Evolutionary conservation across 495 filamentous ascomycete genomes (phyloP), one percentile per base, ranked within the genome.

Genomic region (Penicillium odoratum): DNA sequence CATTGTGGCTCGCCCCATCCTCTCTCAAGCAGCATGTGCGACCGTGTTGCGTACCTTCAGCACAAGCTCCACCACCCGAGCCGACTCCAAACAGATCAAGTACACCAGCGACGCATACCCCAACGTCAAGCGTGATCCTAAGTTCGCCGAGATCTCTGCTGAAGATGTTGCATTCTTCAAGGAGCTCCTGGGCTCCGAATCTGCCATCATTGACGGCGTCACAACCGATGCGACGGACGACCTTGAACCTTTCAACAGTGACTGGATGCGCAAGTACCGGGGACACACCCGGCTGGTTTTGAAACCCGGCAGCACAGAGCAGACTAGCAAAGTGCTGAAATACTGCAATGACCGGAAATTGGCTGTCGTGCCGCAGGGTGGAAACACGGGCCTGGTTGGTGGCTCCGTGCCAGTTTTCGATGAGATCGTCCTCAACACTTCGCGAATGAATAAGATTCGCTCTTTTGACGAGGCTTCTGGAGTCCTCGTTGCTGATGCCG

Each of bases 261-360:
- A 98, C 77, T 98, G 94, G 94, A 98, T 98, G 95, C 85, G 90
- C 70, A 98, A 98, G 73, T 98, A 97, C 78, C 87, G 91, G 38
- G 94, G 94, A 38, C 93, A 96, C 69, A 85, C 89, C 51, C 83
- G 85, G 55, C 78, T 98, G 8, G 91, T 97, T 8, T 76, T 98
- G 47, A 96, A 93, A 74, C 94, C 94, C 8, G 78, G 78, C 34
- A 84, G 81, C 10, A 91, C 91, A 3, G 84, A 91, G 57, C 88
- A 98, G 73, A 86, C 97, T 67, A 92, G 89, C 81, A 79, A 89
- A 73, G 86, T 97, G 42, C 70, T 98, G 61, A 85, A 86, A 70
- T 95, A 97, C 81, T 98, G 94, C 78, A 97, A 97, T 73, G 85
- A 93, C 55, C 85, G 92, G 59, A 83, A 81, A 71, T 81, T 98